phyloP scores from a whole-genome alignment of 495 filamentous ascomycete genomes.

The Tuber brumale region DNA sequence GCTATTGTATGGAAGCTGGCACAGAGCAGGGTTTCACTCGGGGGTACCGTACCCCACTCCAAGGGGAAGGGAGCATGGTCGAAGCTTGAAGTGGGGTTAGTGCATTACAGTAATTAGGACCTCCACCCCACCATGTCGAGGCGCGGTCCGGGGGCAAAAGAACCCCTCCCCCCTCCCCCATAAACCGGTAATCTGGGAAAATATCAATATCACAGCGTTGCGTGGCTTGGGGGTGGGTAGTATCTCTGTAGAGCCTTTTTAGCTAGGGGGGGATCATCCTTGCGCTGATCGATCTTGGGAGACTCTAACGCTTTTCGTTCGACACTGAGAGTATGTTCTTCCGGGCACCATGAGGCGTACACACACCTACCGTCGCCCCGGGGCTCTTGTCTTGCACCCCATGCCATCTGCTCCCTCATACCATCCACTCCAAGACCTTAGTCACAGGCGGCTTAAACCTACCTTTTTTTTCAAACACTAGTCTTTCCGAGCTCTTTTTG shows the following conservation, averaged over 20 bases:
- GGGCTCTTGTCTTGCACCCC: no score
- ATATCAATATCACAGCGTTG: neutral
- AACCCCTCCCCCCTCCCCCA: neutral
- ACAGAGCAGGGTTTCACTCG: neutral
- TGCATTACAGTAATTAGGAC: neutral
- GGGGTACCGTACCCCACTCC: neutral
- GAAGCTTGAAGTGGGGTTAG: neutral
- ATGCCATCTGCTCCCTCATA: no score
- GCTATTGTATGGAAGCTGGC: neutral
- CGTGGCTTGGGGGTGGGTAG: no score
- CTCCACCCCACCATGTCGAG: neutral
- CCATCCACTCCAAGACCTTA: neutral
- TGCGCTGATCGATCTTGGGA: no score
- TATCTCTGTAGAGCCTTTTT: no score
- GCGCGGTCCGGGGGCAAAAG: neutral
- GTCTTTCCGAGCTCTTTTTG: neutral
- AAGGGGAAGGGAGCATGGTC: neutral
- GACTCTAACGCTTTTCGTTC: neutral
- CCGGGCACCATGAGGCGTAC: neutral
- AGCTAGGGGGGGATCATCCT: no score
- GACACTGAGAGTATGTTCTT: neutral
- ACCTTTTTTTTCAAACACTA: neutral
- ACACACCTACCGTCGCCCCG: no score
- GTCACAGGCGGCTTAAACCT: neutral
- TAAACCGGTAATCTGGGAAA: neutral